Conservation (phyloP, 1,284 basidiomycete species). For the Flammula alnicola region DNA sequence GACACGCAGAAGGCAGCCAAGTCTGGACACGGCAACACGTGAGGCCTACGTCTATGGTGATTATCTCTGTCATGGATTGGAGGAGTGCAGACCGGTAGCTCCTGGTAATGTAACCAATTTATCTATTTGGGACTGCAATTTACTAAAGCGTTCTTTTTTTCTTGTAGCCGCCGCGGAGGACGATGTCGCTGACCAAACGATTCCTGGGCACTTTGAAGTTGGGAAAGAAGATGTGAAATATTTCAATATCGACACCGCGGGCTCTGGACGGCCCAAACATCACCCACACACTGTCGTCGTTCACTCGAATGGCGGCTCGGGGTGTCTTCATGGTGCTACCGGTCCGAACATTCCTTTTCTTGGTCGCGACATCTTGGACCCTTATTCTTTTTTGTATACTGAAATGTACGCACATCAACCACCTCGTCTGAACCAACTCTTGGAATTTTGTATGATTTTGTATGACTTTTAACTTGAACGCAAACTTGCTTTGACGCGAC, state of each 20-base stretch:
- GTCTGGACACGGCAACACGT: conserved; percentile 5
- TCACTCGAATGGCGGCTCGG: too few relatives aligned
- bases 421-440: too few relatives aligned
- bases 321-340: too few relatives aligned
- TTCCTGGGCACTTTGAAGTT: conserved; percentile 18
- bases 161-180: conserved; percentile 8
- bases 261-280: too few relatives aligned
- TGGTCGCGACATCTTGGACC: too few relatives aligned
- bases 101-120: conserved; percentile 24
- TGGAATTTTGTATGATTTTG: too few relatives aligned
- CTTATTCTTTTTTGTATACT: too few relatives aligned
- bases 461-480: too few relatives aligned
- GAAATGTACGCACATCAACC: too few relatives aligned
- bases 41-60: conserved; percentile 5
- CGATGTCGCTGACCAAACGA: conserved; percentile 13
- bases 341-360: too few relatives aligned
- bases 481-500: too few relatives aligned
- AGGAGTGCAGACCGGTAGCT: neutral
- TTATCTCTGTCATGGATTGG: conserved; percentile 3
- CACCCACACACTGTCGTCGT: too few relatives aligned
- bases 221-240: conserved; percentile 9
- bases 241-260: neutral
- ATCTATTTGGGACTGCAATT: neutral
- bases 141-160: neutral
- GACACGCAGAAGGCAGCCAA: neutral